Base-by-base conservation (phyloP, 2,329 filamentous ascomycete genomes). In the Tolypocladium album region DNA sequence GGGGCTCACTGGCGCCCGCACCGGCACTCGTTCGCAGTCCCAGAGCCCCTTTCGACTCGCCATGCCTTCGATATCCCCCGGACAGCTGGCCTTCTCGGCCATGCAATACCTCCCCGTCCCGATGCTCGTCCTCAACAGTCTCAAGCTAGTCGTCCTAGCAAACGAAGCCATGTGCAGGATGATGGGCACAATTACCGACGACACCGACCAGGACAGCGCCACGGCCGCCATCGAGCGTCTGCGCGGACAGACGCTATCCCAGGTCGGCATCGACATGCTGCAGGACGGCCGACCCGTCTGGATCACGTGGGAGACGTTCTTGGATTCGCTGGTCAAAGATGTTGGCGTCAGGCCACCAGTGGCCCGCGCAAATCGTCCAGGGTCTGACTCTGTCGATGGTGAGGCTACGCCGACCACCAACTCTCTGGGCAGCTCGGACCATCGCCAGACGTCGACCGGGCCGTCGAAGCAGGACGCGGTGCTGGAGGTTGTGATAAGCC, bases 81-180 rank as follows among this genome's bases (percentile, higher is more conserved):
- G 76, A 1, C 81, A 84, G 65, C 72, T 86, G 45, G 85, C 87
- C 27, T 84, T 89, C 61, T 82, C 85, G 1, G 85, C 88, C 6
- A 75, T 92, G 72, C 87, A 89, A 67, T 90, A 89, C 68, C 77
- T 92, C 6, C 89, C 89, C 0, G 83, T 90, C 50, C 89, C 89
- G 0, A 71, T 90, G 5, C 70, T 92, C 42, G 84, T 92, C 1
- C 75, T 92, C 42, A 87, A 86, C 57, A 83, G 79, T 45, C 68
- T 82, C 43, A 92, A 91, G 71, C 88, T 86, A 0, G 81, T 92
- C 4, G 79, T 89, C 1, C 72, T 92, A 47, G 88, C 88, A 39
- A 92, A 92, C 67, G 87, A 91, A 65, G 86, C 89, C 24, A 87
- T 91, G 82, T 87, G 85, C 1, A 80, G 84, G 59, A 74, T 92